Conservation (phyloP, 345 rosid genomes). For the Brassica incana region DNA sequence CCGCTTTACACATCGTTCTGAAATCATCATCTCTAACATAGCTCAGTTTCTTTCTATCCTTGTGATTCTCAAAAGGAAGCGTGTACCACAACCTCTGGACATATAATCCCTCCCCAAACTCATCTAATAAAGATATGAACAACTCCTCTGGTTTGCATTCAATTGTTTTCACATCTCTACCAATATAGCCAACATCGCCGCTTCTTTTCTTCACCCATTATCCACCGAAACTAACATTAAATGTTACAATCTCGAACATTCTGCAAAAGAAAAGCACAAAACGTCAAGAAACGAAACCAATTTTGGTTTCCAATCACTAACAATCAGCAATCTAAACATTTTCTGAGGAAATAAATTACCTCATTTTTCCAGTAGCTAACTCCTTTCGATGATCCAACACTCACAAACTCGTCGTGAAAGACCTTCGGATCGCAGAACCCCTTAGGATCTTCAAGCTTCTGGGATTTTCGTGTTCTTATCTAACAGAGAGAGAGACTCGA, state of each 20-base stretch:
- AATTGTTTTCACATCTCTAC: not conserved
- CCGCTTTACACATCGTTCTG: not conserved
- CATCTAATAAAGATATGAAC: not conserved
- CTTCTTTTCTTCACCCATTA: not conserved
- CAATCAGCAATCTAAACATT: too few species aligned
- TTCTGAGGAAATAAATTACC: too few species aligned
- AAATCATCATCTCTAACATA: not conserved
- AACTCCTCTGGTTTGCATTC: not conserved
- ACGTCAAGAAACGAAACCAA: too few species aligned
- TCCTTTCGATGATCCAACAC: too few species aligned
- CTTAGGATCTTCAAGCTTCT: too few species aligned
- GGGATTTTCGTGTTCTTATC: too few species aligned
- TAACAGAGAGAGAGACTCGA: not conserved
- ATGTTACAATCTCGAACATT: not conserved
- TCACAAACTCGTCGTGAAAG: too few species aligned
- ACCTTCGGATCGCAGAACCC: too few species aligned
- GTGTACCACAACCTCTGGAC: not conserved
- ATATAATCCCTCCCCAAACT: not conserved
- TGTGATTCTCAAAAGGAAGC: not conserved
- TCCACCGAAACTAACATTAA: not conserved
- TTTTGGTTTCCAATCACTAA: too few species aligned
- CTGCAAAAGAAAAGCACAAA: not conserved
- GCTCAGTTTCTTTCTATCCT: not conserved
- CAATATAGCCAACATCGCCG: not conserved
- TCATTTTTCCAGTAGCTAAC: too few species aligned